Evolutionary conservation across 805 yeast species (phyloP), one percentile per base, ranked within the genome.

Genomic region (Candida saitoana): DNA sequence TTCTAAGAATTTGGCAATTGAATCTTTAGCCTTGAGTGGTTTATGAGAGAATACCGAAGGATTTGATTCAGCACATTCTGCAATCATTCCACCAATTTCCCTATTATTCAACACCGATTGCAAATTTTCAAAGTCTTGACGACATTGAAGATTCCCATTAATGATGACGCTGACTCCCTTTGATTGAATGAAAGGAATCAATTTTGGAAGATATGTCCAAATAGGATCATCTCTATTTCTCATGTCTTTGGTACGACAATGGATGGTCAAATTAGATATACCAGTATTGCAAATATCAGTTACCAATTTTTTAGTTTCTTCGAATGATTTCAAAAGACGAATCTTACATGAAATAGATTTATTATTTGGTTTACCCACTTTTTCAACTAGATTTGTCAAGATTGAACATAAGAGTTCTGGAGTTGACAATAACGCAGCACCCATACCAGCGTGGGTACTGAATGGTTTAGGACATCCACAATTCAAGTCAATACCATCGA

Each of bases 391-490:
- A 5, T 75, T 73, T 3, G 62, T 62, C 46, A 93, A 64, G 22
- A 93, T 93, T 12, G 73, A 72, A 49, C 83, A 84, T 14, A 93
- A 69, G 30, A 77, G 65, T 35, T 87, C 96, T 0, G 98, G 97
- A 0, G 90, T 87, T 24, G 73, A 69, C 42, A 93, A 68, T 36
- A 93, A 68, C 1, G 96, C 97, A 2, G 98, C 96, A 4, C 99
- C 99, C 98, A 93, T 93, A 1, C 99, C 99, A 0, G 95, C 74
- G 61, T 93, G 99, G 2, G 89, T 74, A 1, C 95, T 85, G 55
- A 93, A 93, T 51, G 89, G 97, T 59, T 91, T 93, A 3, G 99
- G 99, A 64, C 99, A 93, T 4, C 99, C 99, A 20, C 96, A 88
- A 60, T 93, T 93, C 44, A 93, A 74, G 59, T 93, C 99, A 4